These are phyloP conservation scores for Candida saitoana DNA, from an alignment of 805 yeast genomes.

Conservation along the genomic window DNA sequence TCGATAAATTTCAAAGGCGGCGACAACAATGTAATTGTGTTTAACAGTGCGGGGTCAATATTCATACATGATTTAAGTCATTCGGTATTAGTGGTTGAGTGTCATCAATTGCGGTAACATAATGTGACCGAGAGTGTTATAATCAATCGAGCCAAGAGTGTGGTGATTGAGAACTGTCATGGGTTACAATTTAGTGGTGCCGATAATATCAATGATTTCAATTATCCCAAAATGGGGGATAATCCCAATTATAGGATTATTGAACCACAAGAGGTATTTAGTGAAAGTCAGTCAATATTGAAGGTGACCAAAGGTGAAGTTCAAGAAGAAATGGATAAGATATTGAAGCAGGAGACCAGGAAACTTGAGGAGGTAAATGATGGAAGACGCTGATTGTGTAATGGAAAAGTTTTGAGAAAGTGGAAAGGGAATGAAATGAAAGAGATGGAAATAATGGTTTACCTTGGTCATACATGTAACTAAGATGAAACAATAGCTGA, in stretches of 20 bases:
- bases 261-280: too few relatives aligned
- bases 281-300: too few relatives aligned
- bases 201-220: slow-evolving; percentile 26
- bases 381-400: too few relatives aligned
- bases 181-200: not conserved
- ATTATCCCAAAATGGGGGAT: slow-evolving; percentile 16
- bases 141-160: slow-evolving; percentile 16
- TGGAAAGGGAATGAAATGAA: too few relatives aligned
- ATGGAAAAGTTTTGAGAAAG: too few relatives aligned
- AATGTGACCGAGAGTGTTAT: slow-evolving; percentile 15
- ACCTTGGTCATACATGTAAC: too few relatives aligned
- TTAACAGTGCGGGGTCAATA: slow-evolving; percentile 28
- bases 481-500: too few relatives aligned
- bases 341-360: too few relatives aligned
- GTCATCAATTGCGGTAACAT: slow-evolving; percentile 32
- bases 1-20: slow-evolving; percentile 23
- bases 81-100: slow-evolving; percentile 15
- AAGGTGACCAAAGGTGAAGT: too few relatives aligned
- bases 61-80: slow-evolving; percentile 20
- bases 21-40: slow-evolving; percentile 11
- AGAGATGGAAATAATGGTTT: too few relatives aligned
- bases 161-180: slow-evolving; percentile 31
- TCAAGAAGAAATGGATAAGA: too few relatives aligned
- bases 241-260: slow-evolving; percentile 8
- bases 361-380: too few relatives aligned